Evolutionary conservation across 2,329 filamentous ascomycete genomes (phyloP).

Genomic region (Aspergillus sp.): DNA sequence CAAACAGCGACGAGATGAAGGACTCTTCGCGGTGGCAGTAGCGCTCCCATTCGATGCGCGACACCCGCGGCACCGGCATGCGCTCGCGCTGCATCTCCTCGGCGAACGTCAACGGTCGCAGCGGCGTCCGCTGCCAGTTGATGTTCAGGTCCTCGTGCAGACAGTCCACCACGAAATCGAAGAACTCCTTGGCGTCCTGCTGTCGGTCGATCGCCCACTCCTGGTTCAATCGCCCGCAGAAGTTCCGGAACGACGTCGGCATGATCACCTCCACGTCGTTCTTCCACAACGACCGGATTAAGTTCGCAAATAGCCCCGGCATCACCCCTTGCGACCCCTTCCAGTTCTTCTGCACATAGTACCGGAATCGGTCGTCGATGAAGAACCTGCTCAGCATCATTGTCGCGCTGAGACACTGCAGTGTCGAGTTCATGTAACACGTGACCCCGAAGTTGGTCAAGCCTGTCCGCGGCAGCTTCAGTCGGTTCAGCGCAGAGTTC

Average conservation of each 20-base stretch:
- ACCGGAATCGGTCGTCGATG: slow-evolving; percentile 53
- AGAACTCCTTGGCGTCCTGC: slow-evolving; percentile 88
- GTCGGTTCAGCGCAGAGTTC: slow-evolving; percentile 35
- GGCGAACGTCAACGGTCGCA: slow-evolving; percentile 50
- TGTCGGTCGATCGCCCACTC: slow-evolving; percentile 68
- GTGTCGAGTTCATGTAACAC: slow-evolving; percentile 86
- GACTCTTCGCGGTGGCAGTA: slow-evolving; percentile 63
- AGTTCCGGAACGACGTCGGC: slow-evolving; percentile 56
- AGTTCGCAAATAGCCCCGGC: slow-evolving; percentile 53
- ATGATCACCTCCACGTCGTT: slow-evolving; percentile 44
- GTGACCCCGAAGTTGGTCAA: slow-evolving; percentile 72
- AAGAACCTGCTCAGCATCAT: slow-evolving; percentile 55
- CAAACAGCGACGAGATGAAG: slow-evolving; percentile 73
- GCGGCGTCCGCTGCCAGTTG: slow-evolving; percentile 51
- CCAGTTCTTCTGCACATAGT: slow-evolving; percentile 55
- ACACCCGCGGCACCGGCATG: slow-evolving; percentile 56
- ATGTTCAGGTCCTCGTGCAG: slow-evolving; percentile 80
- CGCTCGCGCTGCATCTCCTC: slow-evolving; percentile 55
- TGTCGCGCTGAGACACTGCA: slow-evolving; percentile 76
- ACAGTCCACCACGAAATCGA: slow-evolving; percentile 70
- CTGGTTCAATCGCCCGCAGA: slow-evolving; percentile 56
- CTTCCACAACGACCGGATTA: slow-evolving; percentile 56
- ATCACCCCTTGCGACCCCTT: slow-evolving; percentile 57
- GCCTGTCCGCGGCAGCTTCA: slow-evolving; percentile 58
- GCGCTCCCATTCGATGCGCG: slow-evolving; percentile 64